phyloP scores from a whole-genome alignment of 306 rosid genomes.

The Coriaria nepalensis region DNA sequence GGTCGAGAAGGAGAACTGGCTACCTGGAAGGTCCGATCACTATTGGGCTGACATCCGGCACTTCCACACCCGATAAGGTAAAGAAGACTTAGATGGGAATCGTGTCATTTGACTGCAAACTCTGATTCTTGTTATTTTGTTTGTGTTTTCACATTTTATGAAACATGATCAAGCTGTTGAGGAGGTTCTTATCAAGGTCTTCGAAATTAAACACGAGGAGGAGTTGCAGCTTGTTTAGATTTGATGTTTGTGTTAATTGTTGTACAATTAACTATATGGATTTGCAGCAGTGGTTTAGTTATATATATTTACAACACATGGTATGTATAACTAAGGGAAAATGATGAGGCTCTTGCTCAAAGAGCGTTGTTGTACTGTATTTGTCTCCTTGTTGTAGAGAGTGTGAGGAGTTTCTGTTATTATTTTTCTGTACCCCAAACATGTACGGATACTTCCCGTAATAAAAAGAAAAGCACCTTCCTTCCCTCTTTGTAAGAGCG shows the following conservation, averaged over 20 bases:
- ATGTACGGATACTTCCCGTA: no score
- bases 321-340: no score
- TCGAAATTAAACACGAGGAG: slow-evolving; percentile 74
- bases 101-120: neutral
- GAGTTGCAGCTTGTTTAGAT: slow-evolving; percentile 43
- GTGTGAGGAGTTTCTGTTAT: no score
- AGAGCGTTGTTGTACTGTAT: no score
- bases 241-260: slow-evolving; percentile 3
- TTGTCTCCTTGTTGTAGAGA: no score
- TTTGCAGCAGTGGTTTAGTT: no score
- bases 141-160: neutral
- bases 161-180: slow-evolving; percentile 55
- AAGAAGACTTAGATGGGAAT: neutral
- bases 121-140: neutral
- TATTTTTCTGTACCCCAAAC: no score
- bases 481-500: no score
- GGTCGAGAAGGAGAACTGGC: slow-evolving; percentile 80
- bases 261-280: slow-evolving; percentile 3
- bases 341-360: no score
- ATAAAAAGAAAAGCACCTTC: no score
- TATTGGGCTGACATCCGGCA: slow-evolving; percentile 91
- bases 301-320: no score
- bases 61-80: slow-evolving; percentile 99
- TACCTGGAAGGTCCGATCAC: slow-evolving; percentile 74
- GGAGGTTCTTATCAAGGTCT: slow-evolving; percentile 67